Evolutionary conservation across 495 filamentous ascomycete genomes (phyloP).

Genomic region (Achaetomiella virescens): DNA sequence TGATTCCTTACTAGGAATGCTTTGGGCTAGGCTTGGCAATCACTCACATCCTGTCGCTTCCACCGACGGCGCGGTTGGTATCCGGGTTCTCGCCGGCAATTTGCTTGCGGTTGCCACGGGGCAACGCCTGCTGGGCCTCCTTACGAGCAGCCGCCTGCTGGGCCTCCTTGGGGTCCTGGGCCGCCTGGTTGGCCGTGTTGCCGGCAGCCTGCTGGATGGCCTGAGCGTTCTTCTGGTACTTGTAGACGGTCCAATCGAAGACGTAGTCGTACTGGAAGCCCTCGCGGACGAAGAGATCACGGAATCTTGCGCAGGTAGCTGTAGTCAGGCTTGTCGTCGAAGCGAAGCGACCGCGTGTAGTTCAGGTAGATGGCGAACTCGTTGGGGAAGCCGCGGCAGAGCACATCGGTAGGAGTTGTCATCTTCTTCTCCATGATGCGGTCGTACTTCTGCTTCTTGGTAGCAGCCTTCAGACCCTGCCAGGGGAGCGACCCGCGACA

Average conservation of each 20-base stretch:
- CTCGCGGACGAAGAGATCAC: constrained; percentile 97
- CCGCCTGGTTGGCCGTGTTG: constrained; percentile 44
- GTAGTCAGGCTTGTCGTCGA: constrained; percentile 99
- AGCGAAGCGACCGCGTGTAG: constrained; percentile 97
- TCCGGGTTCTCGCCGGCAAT: constrained; percentile 73
- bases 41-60: constrained; percentile 99
- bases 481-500: constrained; percentile 98
- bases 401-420: constrained; percentile 98
- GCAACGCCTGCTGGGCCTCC: constrained; percentile 50
- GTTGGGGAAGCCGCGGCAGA: constrained; percentile 98
- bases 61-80: constrained; percentile 80
- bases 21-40: constrained; percentile 52
- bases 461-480: constrained; percentile 99
- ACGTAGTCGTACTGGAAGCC: constrained; percentile 99
- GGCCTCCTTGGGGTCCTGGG: constrained; percentile 46
- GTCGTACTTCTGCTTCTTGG: constrained; percentile 99
- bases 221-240: constrained; percentile 97
- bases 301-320: constrained; percentile 99
- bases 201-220: constrained; percentile 46
- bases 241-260: constrained; percentile 99
- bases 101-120: constrained; percentile 77
- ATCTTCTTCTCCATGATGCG: constrained; percentile 99
- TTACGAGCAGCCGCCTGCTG: constrained; percentile 58
- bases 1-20: constrained; percentile 93
- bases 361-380: constrained; percentile 99